These are phyloP conservation scores for Globisporangium lucens DNA, from an alignment of 352 stramenopile species.

Conservation along the genomic window DNA sequence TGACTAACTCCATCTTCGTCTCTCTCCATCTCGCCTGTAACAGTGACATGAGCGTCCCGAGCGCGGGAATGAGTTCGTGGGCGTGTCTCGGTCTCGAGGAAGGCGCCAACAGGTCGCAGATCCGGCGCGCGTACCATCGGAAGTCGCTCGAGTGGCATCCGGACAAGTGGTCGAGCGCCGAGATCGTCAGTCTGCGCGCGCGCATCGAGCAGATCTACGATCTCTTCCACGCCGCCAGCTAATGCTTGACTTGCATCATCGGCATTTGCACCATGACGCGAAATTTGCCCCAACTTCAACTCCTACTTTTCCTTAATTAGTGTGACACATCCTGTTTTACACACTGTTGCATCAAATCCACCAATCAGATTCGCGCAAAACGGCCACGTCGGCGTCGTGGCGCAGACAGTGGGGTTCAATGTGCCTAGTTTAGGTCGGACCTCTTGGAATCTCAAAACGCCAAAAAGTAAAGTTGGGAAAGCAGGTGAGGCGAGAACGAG, in stretches of 20 bases:
- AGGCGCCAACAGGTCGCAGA: constrained; percentile 36
- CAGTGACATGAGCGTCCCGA: constrained; percentile 39
- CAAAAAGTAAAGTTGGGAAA: neutral
- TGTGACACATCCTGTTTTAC: constrained; percentile 9
- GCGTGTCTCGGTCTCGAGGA: constrained; percentile 39
- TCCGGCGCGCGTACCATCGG: constrained; percentile 59
- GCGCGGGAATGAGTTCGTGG: constrained; percentile 43
- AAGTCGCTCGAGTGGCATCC: constrained; percentile 67
- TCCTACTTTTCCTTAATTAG: neutral
- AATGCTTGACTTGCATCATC: neutral
- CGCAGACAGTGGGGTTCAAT: neutral
- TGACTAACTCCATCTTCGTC: constrained; percentile 6
- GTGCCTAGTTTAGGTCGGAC: constrained; percentile 15
- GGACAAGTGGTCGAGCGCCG: constrained; percentile 51
- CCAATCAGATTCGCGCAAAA: constrained; percentile 1
- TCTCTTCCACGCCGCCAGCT: constrained; percentile 20
- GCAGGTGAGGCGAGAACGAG: neutral
- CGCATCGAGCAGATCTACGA: constrained; percentile 34
- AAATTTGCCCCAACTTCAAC: neutral
- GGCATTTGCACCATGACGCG: neutral
- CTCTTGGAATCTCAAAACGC: constrained; percentile 10
- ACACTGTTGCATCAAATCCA: neutral
- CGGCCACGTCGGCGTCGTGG: constrained; percentile 14
- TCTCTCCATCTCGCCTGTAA: neutral
- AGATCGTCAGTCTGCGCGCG: constrained; percentile 26